These are phyloP conservation scores for Wilcoxina mikolae DNA, from an alignment of 495 filamentous ascomycete genomes.

Conservation along the genomic window DNA sequence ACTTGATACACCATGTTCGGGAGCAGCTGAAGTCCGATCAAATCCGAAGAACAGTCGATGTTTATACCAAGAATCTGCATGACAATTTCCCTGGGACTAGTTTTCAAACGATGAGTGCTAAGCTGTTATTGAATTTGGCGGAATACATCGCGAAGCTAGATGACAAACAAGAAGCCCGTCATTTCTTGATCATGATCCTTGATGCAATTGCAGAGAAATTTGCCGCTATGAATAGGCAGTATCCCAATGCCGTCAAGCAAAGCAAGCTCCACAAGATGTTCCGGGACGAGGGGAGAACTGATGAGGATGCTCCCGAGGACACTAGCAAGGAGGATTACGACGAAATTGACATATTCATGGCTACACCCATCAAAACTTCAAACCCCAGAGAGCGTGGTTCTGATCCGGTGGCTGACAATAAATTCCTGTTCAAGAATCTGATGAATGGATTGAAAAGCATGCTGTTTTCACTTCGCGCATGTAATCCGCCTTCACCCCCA, in stretches of 20 bases:
- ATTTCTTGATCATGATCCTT: conserved; percentile 92
- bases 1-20: conserved; percentile 93
- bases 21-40: conserved; percentile 70
- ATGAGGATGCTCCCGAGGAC: conserved; percentile 54
- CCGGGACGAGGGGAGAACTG: conserved; percentile 51
- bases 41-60: conserved; percentile 86
- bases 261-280: conserved; percentile 56
- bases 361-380: conserved; percentile 88
- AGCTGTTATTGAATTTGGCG: conserved; percentile 89
- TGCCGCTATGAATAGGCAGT: conserved; percentile 93
- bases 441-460: conserved; percentile 94
- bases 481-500: conserved; percentile 69
- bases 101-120: conserved; percentile 99
- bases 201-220: conserved; percentile 98
- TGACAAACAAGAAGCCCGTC: conserved; percentile 81
- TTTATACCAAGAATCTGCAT: conserved; percentile 91
- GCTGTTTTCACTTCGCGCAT: conserved; percentile 84
- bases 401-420: conserved; percentile 96
- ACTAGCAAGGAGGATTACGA: conserved; percentile 54
- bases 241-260: conserved; percentile 83
- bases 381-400: conserved; percentile 80
- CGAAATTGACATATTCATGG: conserved; percentile 92
- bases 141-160: conserved; percentile 86
- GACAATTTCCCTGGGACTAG: conserved; percentile 95
- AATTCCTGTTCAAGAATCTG: conserved; percentile 96